Evolutionary conservation across 1,284 basidiomycete genomes (phyloP).

Genomic region (Apiotrichum montevideense): DNA sequence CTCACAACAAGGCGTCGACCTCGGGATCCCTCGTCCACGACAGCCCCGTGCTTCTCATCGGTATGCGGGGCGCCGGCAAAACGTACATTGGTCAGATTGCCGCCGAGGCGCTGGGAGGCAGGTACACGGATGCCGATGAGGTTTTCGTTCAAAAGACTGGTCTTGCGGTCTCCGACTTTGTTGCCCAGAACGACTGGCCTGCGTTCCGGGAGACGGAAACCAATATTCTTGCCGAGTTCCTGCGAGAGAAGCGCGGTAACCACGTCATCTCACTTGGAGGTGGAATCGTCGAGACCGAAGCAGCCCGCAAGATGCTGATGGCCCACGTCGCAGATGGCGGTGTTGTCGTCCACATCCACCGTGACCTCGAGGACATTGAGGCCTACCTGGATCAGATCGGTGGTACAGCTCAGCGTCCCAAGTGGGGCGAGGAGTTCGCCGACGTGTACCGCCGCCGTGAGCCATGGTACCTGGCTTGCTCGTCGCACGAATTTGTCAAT

Average conservation of each 20-base stretch:
- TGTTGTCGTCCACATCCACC: slow-evolving; percentile 64
- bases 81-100: slow-evolving; percentile 79
- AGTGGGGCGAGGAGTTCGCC: slow-evolving; percentile 71
- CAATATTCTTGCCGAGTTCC: slow-evolving; percentile 57
- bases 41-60: slow-evolving; percentile 72
- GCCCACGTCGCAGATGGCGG: slow-evolving; percentile 59
- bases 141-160: slow-evolving; percentile 65
- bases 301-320: slow-evolving; percentile 64
- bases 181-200: slow-evolving; percentile 68
- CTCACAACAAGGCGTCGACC: slow-evolving; percentile 45
- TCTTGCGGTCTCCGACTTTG: slow-evolving; percentile 67
- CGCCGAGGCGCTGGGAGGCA: slow-evolving; percentile 65
- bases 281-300: slow-evolving; percentile 80
- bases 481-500: slow-evolving; percentile 79
- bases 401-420: slow-evolving; percentile 66
- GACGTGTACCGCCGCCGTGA: slow-evolving; percentile 77
- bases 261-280: slow-evolving; percentile 90
- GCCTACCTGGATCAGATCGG: slow-evolving; percentile 63
- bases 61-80: slow-evolving; percentile 97
- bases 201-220: slow-evolving; percentile 65
- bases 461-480: slow-evolving; percentile 84
- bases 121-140: slow-evolving; percentile 80
- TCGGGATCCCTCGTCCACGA: slow-evolving; percentile 38
- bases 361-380: slow-evolving; percentile 65
- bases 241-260: slow-evolving; percentile 55